Percentiles rank a stretch among this genome's conserved stretches.
These are phyloP conservation scores for Fomitopsis serialis DNA, from an alignment of 768 basidiomycete species.

Conservation along the genomic window DNA sequence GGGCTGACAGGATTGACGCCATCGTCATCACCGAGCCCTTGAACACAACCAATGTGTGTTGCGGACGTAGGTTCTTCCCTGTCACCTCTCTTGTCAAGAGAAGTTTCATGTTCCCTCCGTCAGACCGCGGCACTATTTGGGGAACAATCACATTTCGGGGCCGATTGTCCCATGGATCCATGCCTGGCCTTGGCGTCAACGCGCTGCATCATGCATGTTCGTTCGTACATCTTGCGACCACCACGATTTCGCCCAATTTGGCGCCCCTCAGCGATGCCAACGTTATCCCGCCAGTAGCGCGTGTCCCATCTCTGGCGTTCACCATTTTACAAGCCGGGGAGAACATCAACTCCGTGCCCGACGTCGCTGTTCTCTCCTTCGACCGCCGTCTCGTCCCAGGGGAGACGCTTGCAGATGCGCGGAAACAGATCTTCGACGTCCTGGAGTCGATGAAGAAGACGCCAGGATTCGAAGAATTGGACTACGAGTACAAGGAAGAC, in stretches of 20 bases:
- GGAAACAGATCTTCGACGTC: neutral
- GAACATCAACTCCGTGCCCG: slow-evolving; percentile 5
- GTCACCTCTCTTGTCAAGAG: neutral
- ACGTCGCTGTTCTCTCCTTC: neutral
- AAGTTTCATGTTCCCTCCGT: neutral
- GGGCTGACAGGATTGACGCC: slow-evolving; percentile 4
- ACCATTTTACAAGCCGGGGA: neutral
- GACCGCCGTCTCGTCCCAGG: slow-evolving; percentile 7
- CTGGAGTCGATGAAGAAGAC: neutral
- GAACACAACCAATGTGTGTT: slow-evolving; percentile 5
- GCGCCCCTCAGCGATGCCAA: neutral
- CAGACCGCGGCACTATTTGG: slow-evolving; percentile 5
- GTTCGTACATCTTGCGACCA: slow-evolving; percentile 2
- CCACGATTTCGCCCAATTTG: neutral
- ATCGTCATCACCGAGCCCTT: slow-evolving; percentile 5
- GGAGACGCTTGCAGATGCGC: slow-evolving; percentile 6
- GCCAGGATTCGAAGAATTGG: neutral
- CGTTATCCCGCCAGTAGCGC: slow-evolving; percentile 4
- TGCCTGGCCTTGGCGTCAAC: slow-evolving; percentile 5
- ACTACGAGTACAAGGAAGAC: slow-evolving; percentile 4
- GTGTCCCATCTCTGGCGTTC: slow-evolving; percentile 1
- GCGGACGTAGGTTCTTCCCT: neutral
- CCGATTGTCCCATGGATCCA: slow-evolving; percentile 1
- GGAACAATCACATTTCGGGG: slow-evolving; percentile 5
- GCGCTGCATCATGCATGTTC: slow-evolving; percentile 3